These are phyloP conservation scores for Aspergillus nidulans DNA, from an alignment of 495 filamentous ascomycete genomes.

Conservation along the genomic window DNA sequence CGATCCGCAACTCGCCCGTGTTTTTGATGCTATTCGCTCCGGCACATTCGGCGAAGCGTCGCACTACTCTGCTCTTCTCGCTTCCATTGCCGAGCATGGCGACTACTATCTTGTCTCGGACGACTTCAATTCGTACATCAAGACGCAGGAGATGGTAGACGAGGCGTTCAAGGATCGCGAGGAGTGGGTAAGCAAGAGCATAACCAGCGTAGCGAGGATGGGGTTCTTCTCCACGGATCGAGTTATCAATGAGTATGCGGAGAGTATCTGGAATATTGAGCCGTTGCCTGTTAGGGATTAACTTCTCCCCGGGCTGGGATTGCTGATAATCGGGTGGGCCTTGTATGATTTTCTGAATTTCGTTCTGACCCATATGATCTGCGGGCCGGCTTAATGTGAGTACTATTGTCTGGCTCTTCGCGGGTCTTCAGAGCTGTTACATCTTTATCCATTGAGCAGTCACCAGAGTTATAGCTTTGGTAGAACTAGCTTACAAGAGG, in stretches of 20 bases:
- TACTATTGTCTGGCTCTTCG: neutral
- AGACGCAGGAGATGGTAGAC: conserved; percentile 86
- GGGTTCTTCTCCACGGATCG: conserved; percentile 95
- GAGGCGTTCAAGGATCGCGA: conserved; percentile 86
- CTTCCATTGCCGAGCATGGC: conserved; percentile 82
- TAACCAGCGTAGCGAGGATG: conserved; percentile 84
- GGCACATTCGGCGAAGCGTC: conserved; percentile 72
- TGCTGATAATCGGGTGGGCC: neutral
- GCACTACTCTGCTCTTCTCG: conserved; percentile 74
- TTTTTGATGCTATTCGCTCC: conserved; percentile 76
- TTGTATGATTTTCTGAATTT: neutral
- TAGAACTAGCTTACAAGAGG: too few relatives aligned
- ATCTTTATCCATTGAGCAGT: neutral
- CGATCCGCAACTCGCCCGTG: conserved; percentile 67
- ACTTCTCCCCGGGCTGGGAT: neutral
- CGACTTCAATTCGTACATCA: conserved; percentile 89
- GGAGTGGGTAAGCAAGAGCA: conserved; percentile 85
- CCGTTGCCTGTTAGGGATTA: conserved; percentile 49
- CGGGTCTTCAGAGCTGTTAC: neutral
- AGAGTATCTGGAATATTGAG: conserved; percentile 95
- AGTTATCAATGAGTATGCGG: conserved; percentile 98
- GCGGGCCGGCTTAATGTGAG: neutral
- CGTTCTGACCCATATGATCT: neutral
- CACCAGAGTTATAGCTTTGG: neutral
- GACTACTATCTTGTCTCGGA: conserved; percentile 98